Evolutionary conservation across 805 yeast species (phyloP).

Genomic region (Blastobotrys attinorum): DNA sequence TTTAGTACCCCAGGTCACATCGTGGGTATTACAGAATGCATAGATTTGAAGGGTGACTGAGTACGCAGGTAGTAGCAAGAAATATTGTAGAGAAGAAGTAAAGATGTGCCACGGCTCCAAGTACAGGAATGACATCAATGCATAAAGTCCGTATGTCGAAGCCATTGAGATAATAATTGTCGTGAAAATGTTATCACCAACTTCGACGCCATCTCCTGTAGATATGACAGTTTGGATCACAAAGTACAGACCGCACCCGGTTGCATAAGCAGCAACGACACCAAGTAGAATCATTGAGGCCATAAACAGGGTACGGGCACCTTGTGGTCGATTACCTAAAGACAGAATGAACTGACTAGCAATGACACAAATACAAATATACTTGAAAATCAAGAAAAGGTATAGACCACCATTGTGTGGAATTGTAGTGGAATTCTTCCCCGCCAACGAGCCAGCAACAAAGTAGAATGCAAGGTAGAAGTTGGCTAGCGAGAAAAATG

Average conservation of each 20-base stretch:
- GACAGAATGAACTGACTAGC: conserved; percentile 87
- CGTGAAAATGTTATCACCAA: conserved; percentile 37
- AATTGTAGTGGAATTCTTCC: conserved; percentile 31
- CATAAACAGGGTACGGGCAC: conserved; percentile 74
- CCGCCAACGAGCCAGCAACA: conserved; percentile 76
- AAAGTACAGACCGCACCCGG: conserved; percentile 75
- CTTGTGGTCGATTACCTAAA: conserved; percentile 97
- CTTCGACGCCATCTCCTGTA: conserved; percentile 24
- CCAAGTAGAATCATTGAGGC: conserved; percentile 65
- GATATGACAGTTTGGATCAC: conserved; percentile 49
- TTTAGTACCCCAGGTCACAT: conserved; percentile 98
- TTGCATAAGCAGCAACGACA: conserved; percentile 71
- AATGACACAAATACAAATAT: conserved; percentile 71
- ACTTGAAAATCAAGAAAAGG: conserved; percentile 78
- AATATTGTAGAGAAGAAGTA: conserved; percentile 81
- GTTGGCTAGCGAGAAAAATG: conserved; percentile 88
- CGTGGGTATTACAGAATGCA: conserved; percentile 97
- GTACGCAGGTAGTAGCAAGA: conserved; percentile 82
- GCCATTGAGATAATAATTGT: conserved; percentile 77
- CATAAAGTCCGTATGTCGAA: conserved; percentile 88
- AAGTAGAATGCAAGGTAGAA: conserved; percentile 89
- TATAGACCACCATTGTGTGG: conserved; percentile 62
- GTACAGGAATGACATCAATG: conserved; percentile 72
- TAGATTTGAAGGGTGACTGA: conserved; percentile 89
- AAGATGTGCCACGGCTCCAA: conserved; percentile 95